Conservation (phyloP, 805 yeast genomes). For the Ogataea degrootiae region DNA sequence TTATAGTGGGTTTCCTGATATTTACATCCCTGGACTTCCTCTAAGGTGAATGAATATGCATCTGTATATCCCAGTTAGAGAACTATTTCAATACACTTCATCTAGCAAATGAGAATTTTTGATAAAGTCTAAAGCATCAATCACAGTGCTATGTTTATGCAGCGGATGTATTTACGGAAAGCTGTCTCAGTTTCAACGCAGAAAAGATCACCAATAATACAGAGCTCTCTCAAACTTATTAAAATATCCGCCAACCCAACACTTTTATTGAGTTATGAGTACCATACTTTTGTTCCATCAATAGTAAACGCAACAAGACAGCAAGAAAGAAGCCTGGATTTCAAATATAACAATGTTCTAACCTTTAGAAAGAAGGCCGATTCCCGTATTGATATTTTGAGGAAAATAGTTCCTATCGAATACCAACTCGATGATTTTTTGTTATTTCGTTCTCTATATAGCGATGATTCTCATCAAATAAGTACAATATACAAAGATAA, state of each 20-base stretch:
- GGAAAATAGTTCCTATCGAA: slow-evolving; percentile 19
- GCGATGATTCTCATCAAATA: slow-evolving; percentile 3
- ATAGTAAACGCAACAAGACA: neutral
- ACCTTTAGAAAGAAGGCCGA: slow-evolving; percentile 20
- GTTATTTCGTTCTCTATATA: slow-evolving; percentile 20
- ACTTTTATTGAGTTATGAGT: neutral
- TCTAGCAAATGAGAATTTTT: too few species aligned
- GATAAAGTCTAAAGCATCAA: too few species aligned
- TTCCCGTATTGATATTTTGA: slow-evolving; percentile 19
- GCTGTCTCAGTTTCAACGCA: neutral
- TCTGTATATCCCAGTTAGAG: too few species aligned
- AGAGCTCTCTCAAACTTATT: too few species aligned
- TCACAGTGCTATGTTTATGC: too few species aligned
- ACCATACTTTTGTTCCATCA: neutral
- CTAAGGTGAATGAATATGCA: too few species aligned
- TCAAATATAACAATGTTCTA: slow-evolving; percentile 11
- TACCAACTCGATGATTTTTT: slow-evolving; percentile 16
- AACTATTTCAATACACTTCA: too few species aligned
- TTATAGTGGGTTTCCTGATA: too few species aligned
- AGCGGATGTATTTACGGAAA: neutral
- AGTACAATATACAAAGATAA: slow-evolving; percentile 10
- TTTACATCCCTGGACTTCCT: too few species aligned
- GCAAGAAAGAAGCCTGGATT: slow-evolving; percentile 1
- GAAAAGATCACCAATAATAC: too few species aligned
- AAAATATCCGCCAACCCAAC: too few species aligned